Evolutionary conservation across 78 protist species (phyloP), one percentile per base, ranked within the genome.

Genomic region (Anaeramoeba flamelloides): DNA sequence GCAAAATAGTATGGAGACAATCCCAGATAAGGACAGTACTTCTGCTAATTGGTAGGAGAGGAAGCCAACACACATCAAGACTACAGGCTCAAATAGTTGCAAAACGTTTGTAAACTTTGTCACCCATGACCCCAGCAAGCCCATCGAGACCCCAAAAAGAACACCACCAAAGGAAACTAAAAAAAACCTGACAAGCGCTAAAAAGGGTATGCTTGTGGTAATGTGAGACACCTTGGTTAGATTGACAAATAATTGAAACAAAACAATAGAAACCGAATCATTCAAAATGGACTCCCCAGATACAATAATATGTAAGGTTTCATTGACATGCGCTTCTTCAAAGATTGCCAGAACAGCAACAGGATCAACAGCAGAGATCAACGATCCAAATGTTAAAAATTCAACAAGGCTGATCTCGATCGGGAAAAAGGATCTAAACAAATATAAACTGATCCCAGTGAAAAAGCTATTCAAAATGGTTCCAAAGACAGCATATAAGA

Each of bases 221-320:
- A n/a, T n/a, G n/a, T n/a, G n/a, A n/a, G n/a, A n/a, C n/a, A n/a
- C n/a, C 3, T 8, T 3, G 33, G 3, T 17, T 31, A 76, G 8
- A 39, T 31, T 17, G 33, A 17, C 36, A 8, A 76, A 76, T 3
- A 76, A 39, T 39, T 8, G 3, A 39, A 38, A 76, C 36, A 76
- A 39, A 37, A 76, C 78, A 76, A 76, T 76, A 3, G 36, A 17
- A 37, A 76, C 78, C 36, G 78, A 37, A 76, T 76, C 90, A 80
- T 87, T 87, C 41, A 87, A 75, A 2, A 82, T 75, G 4, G 81
- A 65, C 76, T 87, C 90, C 36, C 90, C 90, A 83, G 84, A 87
- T 32, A 87, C 85, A 31, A 80, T 40, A 26, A 79, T 41, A n/a
- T 84, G 64, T 39, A 87, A 3, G 22, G 64, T 75, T 32, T 8